Conservation (phyloP, 75 land plant genomes). For the Selaginella tamariscina region DNA sequence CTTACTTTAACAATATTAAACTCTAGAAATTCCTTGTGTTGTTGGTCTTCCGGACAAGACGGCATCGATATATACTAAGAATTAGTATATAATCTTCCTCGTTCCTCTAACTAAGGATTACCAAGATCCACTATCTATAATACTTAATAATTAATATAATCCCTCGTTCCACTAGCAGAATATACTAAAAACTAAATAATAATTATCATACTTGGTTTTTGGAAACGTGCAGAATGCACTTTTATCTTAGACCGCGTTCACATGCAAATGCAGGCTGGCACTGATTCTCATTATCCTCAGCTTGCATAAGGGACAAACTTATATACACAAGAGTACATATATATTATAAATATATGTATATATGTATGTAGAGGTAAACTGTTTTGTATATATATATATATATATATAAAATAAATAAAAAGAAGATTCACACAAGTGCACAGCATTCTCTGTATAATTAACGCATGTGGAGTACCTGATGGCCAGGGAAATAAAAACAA, state of each 20-base stretch:
- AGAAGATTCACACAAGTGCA: neutral
- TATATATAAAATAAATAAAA: neutral
- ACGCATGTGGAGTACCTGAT: neutral
- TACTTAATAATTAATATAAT: no score
- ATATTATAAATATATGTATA: neutral
- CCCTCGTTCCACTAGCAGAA: neutral
- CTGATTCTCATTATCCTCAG: neutral
- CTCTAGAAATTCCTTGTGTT: no score
- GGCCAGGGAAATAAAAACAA: neutral
- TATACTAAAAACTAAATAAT: neutral
- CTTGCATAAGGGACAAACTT: no score
- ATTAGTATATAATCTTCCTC: no score
- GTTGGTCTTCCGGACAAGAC: neutral
- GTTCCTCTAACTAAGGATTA: neutral
- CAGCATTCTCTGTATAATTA: neutral
- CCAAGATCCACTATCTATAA: no score
- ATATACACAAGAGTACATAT: no score
- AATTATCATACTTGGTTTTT: no score
- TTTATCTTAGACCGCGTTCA: neutral
- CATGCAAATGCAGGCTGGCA: neutral
- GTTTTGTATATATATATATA: neutral
- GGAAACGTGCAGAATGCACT: neutral
- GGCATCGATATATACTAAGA: neutral
- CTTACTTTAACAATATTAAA: no score
- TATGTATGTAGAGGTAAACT: neutral